phyloP scores from a whole-genome alignment of 2,329 filamentous ascomycete species.

The Uncinocarpus reesii region DNA sequence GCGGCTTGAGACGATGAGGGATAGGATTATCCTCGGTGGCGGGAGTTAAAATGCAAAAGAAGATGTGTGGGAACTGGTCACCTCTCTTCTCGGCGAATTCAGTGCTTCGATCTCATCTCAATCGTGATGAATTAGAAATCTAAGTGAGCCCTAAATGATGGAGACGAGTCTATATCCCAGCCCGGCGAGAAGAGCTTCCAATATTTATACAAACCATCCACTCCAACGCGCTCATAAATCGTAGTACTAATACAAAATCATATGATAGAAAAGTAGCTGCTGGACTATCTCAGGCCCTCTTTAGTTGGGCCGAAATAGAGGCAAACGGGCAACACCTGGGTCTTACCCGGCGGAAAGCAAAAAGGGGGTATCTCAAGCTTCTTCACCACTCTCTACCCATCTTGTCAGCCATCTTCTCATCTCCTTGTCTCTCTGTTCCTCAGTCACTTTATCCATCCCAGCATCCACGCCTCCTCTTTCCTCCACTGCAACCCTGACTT shows the following conservation, averaged over 20 bases:
- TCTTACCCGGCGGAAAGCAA: not conserved
- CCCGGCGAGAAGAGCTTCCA: too few species aligned
- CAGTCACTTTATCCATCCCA: conserved; percentile 15
- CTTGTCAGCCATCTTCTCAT: conserved; percentile 30
- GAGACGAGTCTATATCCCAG: not conserved
- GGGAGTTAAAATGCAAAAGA: not conserved
- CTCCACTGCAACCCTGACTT: conserved; percentile 59
- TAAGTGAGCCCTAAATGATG: not conserved
- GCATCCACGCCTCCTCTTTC: conserved; percentile 50
- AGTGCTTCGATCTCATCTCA: not conserved
- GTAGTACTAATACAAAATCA: conserved; percentile 1
- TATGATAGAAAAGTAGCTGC: not conserved
- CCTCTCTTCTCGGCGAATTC: not conserved
- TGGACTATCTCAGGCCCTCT: not conserved
- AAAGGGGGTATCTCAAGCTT: not conserved
- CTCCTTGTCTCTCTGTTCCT: conserved; percentile 22
- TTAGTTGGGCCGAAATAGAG: not conserved
- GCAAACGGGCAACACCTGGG: not conserved
- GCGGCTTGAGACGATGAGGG: conserved; percentile 15
- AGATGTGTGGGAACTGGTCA: not conserved
- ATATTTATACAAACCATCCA: too few species aligned
- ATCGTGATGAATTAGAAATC: not conserved
- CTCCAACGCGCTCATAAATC: not conserved
- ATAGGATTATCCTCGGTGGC: conserved; percentile 13
- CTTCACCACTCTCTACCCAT: conserved; percentile 24